Evolutionary conservation across 768 basidiomycete species (phyloP).

Genomic region (Mycena rosella): DNA sequence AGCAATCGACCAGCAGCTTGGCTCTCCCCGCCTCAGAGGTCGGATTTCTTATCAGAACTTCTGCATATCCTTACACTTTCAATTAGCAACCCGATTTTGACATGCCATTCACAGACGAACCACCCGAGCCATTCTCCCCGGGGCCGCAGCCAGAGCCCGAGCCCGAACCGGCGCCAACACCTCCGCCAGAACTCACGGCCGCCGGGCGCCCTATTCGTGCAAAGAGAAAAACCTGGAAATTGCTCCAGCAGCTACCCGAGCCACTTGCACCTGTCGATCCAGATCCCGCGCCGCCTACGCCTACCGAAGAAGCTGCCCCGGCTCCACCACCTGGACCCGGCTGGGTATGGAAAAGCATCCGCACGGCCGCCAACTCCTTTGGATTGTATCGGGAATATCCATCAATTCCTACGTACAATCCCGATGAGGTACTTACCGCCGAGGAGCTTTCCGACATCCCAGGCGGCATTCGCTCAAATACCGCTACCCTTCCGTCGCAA

Average conservation of each 20-base stretch:
- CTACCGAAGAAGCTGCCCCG: not conserved
- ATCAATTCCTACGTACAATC: conserved; percentile 33
- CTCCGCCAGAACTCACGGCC: not conserved
- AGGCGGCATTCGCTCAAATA: not conserved
- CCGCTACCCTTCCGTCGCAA: not conserved
- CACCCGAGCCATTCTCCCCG: not conserved
- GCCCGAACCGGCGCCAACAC: not conserved
- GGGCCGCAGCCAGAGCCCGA: not conserved
- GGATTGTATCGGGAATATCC: conserved; percentile 35
- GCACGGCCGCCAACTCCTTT: conserved; percentile 27
- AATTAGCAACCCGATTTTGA: not conserved
- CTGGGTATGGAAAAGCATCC: conserved; percentile 22
- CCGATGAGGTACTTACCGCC: conserved; percentile 18
- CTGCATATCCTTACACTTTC: not conserved
- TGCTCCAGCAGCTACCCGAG: conserved; percentile 35
- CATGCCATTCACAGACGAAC: not conserved
- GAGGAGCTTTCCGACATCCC: conserved; percentile 11
- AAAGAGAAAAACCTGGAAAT: no score
- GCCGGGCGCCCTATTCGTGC: conserved; percentile 20
- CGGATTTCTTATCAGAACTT: not conserved
- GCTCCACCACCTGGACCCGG: not conserved
- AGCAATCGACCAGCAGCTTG: not conserved
- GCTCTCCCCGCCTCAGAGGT: not conserved
- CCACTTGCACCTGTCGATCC: conserved; percentile 2
- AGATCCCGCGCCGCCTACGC: not conserved